These are phyloP conservation scores for Pseudonectria foliicola DNA, from an alignment of 2,329 filamentous ascomycete genomes.

Conservation along the genomic window DNA sequence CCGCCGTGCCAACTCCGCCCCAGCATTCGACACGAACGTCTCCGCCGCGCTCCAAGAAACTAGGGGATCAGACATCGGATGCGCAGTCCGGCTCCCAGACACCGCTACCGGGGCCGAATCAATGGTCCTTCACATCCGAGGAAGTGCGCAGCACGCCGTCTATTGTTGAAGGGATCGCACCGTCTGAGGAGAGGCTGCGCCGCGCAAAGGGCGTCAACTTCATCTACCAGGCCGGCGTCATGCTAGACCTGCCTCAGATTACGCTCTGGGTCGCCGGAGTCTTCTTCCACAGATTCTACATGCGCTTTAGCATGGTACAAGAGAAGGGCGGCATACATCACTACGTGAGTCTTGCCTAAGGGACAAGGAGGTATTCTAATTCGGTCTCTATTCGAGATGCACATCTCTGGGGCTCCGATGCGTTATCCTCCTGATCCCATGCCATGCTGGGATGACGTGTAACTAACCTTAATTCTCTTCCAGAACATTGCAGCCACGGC, in stretches of 20 bases:
- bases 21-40: constrained; percentile 48
- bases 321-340: constrained; percentile 77
- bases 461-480: constrained; percentile 10
- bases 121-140: constrained; percentile 85
- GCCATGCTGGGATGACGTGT: not conserved
- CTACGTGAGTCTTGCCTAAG: constrained; percentile 55
- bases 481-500: constrained; percentile 82
- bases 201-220: constrained; percentile 94
- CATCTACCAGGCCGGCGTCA: constrained; percentile 86
- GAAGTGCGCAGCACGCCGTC: constrained; percentile 80
- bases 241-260: constrained; percentile 85
- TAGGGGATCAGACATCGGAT: constrained; percentile 37
- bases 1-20: constrained; percentile 55
- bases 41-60: constrained; percentile 42
- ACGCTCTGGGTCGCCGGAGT: constrained; percentile 88
- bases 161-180: constrained; percentile 70
- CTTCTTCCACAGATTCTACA: constrained; percentile 94
- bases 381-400: not conserved
- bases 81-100: constrained; percentile 32
- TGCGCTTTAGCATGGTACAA: constrained; percentile 76
- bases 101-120: constrained; percentile 38
- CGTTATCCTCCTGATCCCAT: too few relatives aligned
- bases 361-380: not conserved
- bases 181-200: constrained; percentile 69
- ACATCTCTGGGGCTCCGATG: not conserved